A percentile compares a stretch with the other conserved stretches of the same genome.
Evolutionary conservation across 2,329 filamentous ascomycete species (phyloP).

Genomic region (Botrytis elliptica): DNA sequence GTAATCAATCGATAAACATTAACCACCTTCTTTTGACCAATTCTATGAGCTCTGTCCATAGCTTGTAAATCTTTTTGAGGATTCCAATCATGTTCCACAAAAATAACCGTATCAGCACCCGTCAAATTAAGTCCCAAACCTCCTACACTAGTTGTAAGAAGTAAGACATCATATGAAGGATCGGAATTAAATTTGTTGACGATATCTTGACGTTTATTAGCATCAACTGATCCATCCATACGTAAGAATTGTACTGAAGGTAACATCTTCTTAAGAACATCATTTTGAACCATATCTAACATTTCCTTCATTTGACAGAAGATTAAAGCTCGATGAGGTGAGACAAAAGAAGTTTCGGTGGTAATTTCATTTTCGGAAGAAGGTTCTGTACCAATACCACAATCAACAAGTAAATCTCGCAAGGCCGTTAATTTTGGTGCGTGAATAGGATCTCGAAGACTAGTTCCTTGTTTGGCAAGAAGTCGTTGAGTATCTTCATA

Average conservation of each 20-base stretch:
- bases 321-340: slow-evolving; percentile 90
- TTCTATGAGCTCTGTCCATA: slow-evolving; percentile 97
- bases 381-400: slow-evolving; percentile 79
- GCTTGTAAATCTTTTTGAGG: slow-evolving; percentile 97
- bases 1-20: slow-evolving; percentile 98
- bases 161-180: slow-evolving; percentile 89
- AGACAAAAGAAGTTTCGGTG: slow-evolving; percentile 74
- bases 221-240: slow-evolving; percentile 91
- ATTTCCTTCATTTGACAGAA: slow-evolving; percentile 99
- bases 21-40: slow-evolving; percentile 99
- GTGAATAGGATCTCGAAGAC: slow-evolving; percentile 79
- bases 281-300: slow-evolving; percentile 97
- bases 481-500: slow-evolving; percentile 85
- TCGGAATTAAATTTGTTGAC: slow-evolving; percentile 99
- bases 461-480: slow-evolving; percentile 74
- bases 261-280: slow-evolving; percentile 86
- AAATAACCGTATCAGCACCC: slow-evolving; percentile 97
- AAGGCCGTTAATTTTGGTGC: slow-evolving; percentile 91
- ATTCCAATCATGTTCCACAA: slow-evolving; percentile 99
- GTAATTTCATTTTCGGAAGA: slow-evolving; percentile 52
- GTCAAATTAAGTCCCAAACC: slow-evolving; percentile 93
- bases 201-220: slow-evolving; percentile 91
- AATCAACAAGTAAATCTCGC: slow-evolving; percentile 93
- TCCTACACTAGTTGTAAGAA: slow-evolving; percentile 93
- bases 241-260: slow-evolving; percentile 89